Conservation (phyloP, 495 filamentous ascomycete species). For the Symbiotaphrina buchneri region DNA sequence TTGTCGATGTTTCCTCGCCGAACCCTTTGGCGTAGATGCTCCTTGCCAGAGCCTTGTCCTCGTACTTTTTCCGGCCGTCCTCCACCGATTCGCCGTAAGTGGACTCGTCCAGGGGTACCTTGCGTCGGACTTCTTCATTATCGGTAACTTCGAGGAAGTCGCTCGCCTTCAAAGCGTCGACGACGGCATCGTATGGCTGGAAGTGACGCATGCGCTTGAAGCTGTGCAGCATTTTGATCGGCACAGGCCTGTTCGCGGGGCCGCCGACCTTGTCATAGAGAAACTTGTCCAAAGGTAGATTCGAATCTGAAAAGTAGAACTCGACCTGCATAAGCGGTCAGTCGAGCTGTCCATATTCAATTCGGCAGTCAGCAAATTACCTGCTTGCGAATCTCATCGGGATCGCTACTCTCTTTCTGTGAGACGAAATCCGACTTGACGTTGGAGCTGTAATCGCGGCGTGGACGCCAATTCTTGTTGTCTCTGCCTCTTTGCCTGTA, state of each 20-base stretch:
- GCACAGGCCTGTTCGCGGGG: constrained; percentile 52
- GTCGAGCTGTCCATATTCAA: constrained; percentile 3
- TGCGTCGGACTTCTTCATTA: constrained; percentile 50
- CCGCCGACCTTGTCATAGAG: constrained; percentile 57
- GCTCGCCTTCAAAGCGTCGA: constrained; percentile 60
- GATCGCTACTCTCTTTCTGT: constrained; percentile 25
- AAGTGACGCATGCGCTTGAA: constrained; percentile 94
- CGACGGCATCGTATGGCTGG: constrained; percentile 57
- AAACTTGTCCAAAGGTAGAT: constrained; percentile 72
- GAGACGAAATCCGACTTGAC: constrained; percentile 4
- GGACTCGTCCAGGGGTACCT: constrained; percentile 31
- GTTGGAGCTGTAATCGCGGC: constrained; percentile 1
- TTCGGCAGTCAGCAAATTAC: constrained; percentile 14
- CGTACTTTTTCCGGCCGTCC: constrained; percentile 27
- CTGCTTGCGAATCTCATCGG: constrained; percentile 58
- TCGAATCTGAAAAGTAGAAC: constrained; percentile 92
- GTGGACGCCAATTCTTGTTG: too few species aligned
- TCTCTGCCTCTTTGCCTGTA: too few species aligned
- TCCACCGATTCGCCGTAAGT: constrained; percentile 17
- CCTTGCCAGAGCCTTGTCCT: constrained; percentile 31
- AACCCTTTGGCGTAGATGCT: constrained; percentile 78
- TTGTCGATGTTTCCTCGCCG: constrained; percentile 48
- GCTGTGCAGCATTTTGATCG: constrained; percentile 46
- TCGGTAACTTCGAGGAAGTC: constrained; percentile 41
- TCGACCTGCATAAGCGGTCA: constrained; percentile 44